Evolutionary conservation across 2,329 filamentous ascomycete species (phyloP), one percentile per base, ranked within the genome.

Genomic region (Fusarium redolens): DNA sequence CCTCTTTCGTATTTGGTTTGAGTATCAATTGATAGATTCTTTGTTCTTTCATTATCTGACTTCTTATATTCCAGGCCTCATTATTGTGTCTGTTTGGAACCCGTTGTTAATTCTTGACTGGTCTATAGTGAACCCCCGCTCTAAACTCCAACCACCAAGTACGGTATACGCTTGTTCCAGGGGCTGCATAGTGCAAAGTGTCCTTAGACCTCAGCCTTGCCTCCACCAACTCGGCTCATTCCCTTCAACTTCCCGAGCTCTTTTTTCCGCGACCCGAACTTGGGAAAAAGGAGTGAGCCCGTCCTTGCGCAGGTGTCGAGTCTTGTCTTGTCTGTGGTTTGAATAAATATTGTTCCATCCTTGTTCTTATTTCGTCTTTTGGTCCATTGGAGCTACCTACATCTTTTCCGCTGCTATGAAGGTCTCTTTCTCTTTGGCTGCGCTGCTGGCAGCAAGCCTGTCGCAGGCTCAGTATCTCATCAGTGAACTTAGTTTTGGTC

Each of bases 401-500:
- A 18, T 47, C 75, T 70, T 68, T 70, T 51, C 35, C 48, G n/a
- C 79, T n/a, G 82, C 75, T 64, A 88, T 88, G 86, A 86, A 85
- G 80, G 77, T 82, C 69, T 73, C 80, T 41, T 73, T 82, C 61
- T 76, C 82, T 61, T 76, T 85, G 71, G 81, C 82, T 69, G 78
- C 83, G 61, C 80, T 85, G 73, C 80, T 88, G 69, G 83, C 82
- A 71, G 83, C 84, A 63, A 79, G 84, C 77, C 75, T 89, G 60
- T 86, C 87, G 40, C 86, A 88, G 59, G 91, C 92, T 40, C 89
- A 93, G 78, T 90, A 89, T 76, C 85, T 94, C 60, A 88, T 94
- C 78, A 92, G 90, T 74, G 90, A 91, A 78, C 87, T 94, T 54
- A 95, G 93, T 80, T 97, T 97, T 80, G 94, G 94, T 41, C 89